These are phyloP conservation scores for Lippia alba DNA, from an alignment of 305 asterid genomes.

Conservation along the genomic window DNA sequence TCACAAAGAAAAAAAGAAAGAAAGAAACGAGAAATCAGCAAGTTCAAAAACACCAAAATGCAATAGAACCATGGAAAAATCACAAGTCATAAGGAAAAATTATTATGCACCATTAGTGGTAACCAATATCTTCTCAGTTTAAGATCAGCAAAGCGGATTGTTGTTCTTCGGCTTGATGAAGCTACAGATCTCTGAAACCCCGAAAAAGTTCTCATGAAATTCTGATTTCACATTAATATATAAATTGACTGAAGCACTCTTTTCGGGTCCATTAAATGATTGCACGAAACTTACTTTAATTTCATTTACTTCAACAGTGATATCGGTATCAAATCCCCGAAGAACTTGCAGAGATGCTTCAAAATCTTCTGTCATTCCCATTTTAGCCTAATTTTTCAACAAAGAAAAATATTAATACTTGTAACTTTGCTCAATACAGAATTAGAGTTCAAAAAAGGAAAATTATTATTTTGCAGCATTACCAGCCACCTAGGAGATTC, in stretches of 20 bases:
- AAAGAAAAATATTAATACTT: constrained; percentile 24
- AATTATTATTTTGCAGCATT: constrained; percentile 43
- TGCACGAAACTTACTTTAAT: constrained; percentile 64
- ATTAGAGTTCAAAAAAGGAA: background rate
- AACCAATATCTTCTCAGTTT: constrained; percentile 94
- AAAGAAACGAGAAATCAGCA: constrained; percentile 12
- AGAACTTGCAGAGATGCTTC: constrained; percentile 98
- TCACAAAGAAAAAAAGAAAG: constrained; percentile 15
- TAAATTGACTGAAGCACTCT: constrained; percentile 16
- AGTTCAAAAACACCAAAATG: background rate
- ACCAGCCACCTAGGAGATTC: constrained; percentile 99
- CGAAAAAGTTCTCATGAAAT: constrained; percentile 21
- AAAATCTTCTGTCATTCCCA: constrained; percentile 98
- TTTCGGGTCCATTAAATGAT: constrained; percentile 4
- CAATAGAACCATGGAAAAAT: constrained; percentile 10
- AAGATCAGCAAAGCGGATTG: constrained; percentile 81
- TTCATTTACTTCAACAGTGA: constrained; percentile 84
- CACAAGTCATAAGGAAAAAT: constrained; percentile 11
- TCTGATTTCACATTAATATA: constrained; percentile 11
- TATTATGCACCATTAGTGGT: constrained; percentile 74
- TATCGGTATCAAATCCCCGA: constrained; percentile 93
- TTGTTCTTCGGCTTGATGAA: constrained; percentile 74
- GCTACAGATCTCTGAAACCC: constrained; percentile 75
- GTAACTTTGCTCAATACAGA: constrained; percentile 15
- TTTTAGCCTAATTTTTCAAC: constrained; percentile 73